Base-by-base conservation (phyloP, 2,329 filamentous ascomycete genomes). In the Aspergillus ruber region DNA sequence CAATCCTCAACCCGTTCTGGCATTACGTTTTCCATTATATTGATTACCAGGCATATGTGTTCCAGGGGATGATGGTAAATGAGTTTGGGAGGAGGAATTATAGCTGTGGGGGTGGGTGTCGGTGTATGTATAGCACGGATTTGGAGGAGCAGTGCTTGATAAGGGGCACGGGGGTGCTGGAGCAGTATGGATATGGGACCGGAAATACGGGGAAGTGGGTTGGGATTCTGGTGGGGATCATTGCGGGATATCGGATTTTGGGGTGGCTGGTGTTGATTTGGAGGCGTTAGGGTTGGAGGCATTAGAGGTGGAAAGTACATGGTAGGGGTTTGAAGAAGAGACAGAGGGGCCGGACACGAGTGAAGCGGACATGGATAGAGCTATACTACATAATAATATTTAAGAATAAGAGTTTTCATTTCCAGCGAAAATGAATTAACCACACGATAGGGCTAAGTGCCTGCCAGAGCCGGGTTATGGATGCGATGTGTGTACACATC, bases 51-150 rank as follows among this genome's bases (percentile, higher is more conserved):
- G 79, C 76, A 38, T 94, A 90, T 58, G 88, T 94, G 3, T 95
- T 94, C 63, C 82, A 91, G 62, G 88, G 87, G 12, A 93, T 95
- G 88, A 93, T 94, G 87, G 83, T 91, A 45, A 94, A 93, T 60
- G 87, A 95, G 70, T 93, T 95, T 64, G 72, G 73, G 1, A 55
- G 78, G 15, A 74, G 86, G 12, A 76, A 72, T 3, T 94, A 87
- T 64, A 64, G 68, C 3, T 91, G 87, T 61, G 68, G 74, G 52
- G 51, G 61, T 0, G 67, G 66, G 0, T 89, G 82, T 56, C 75
- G 76, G 36, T 94, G 88, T 70, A 85, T 88, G 80, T 93, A 85
- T 65, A 67, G 76, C 33, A 84, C 79, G 5, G 74, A 77, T 51
- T 63, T 90, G 49, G 78, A 77, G 36, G 61, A 72, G 27, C 68